Base-by-base conservation (phyloP, 305 asterid species). In the Stenogyne calaminthoides region DNA sequence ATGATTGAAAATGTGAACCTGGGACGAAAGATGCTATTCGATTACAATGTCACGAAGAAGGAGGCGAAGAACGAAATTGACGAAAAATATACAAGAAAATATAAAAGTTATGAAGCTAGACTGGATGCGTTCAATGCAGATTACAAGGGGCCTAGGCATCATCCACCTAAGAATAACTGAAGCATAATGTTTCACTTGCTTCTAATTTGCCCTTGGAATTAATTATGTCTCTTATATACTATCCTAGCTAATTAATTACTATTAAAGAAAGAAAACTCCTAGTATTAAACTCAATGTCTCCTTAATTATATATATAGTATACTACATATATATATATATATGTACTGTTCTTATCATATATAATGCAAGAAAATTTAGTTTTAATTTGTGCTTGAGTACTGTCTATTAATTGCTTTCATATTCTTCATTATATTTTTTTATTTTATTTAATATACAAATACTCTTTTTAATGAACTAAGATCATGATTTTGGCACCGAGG, bases 131-230 rank as follows among this genome's bases (percentile, higher is more conserved):
- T 84, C 74, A 77, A 49, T 56, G 88, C 87, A 55, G 91, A 87
- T 76, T 87, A 87, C 79, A 87, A 75, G 72, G 88, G 87, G 16
- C 89, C 91, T 36, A 76, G 84, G 81, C 85, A 47, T 76, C 91
- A 87, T 62, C 91, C 91, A 29, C 91, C 89, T 16, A 87, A 81
- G 79, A 83, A 87, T 39, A 86, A 86, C 40, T 84, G 77, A 82
- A 39, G 52, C 55, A 37, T 18, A 27, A 25, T 34, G 25, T 63
- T 37, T 37, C 55, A 15, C 51, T 12, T 63, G 36, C 25, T 27
- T 42, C 58, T 19, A 3, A 3, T n/a, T n/a, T 29, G 47, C 27
- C 39, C 54, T 73, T 42, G 11, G 47, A 15, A 25, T n/a, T n/a
- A n/a, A n/a, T n/a, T n/a, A n/a, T 20, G 7, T 65, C 12, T 16